Evolutionary conservation across 2,329 filamentous ascomycete species (phyloP), one percentile per base, ranked within the genome.

Genomic region (Leptographium galeiforme): DNA sequence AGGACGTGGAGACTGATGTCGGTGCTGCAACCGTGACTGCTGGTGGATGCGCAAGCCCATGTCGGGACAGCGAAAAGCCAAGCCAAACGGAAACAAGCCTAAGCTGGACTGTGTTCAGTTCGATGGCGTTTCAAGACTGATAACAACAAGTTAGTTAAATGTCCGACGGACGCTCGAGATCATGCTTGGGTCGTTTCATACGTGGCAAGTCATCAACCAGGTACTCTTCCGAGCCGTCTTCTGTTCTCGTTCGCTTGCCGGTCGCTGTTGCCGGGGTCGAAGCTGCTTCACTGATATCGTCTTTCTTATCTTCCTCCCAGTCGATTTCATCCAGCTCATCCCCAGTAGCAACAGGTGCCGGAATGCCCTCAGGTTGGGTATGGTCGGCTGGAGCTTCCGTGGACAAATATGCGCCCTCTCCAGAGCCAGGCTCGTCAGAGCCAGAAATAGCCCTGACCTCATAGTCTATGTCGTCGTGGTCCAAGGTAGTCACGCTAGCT

Each of bases 111-210:
- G 32, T 53, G 39, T 19, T 54, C 54, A 54, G 66, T 70, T 54
- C 76, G 75, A 62, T 70, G 72, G 61, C 76, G 76, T 67, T 78
- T 80, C 65, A 68, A 63, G 63, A 76, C 76, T 59, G 14, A 43
- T 13, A 30, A 14, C n/a, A 39, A 12, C 14, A 4, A 1, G 18
- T 34, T 18, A 49, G 34, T 6, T n/a, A 13, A 8, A 11, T 25
- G 12, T 16, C 12, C 13, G 11, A 25, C 8, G 12, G 8, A 12
- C 4, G 12, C n/a, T 46, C 18, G n/a, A 14, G 12, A 12, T 30
- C 25, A n/a, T 12, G 12, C 12, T 14, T 2, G 36, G 25, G 12
- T 7, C 4, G 8, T 38, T 16, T 12, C 58, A 38, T 63, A 60
- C 66, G 67, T 83, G 59, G 59, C 44, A 53, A 59, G 53, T 64